These are phyloP conservation scores for Eutrema yunnanense DNA, from an alignment of 345 rosid species.

Conservation along the genomic window DNA sequence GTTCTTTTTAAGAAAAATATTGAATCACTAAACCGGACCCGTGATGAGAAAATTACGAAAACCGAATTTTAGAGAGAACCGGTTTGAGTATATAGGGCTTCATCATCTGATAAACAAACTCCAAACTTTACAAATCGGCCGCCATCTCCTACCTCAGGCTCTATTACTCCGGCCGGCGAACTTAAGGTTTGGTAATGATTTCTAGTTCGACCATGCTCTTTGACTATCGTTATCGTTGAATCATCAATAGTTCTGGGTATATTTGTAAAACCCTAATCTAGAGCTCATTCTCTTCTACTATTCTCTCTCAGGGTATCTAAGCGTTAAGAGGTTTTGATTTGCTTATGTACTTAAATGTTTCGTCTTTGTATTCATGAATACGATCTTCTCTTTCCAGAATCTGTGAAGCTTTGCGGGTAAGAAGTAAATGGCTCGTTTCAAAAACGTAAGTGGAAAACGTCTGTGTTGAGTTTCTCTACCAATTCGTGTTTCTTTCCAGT, in stretches of 20 bases:
- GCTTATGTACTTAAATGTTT: background rate
- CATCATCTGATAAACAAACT: background rate
- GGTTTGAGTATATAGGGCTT: slow-evolving; percentile 22
- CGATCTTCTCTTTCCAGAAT: slow-evolving; percentile 1
- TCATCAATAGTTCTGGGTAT: background rate
- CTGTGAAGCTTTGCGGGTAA: background rate
- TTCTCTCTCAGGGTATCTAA: background rate
- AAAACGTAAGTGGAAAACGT: slow-evolving; percentile 30
- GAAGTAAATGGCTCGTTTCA: slow-evolving; percentile 40
- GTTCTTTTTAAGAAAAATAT: background rate
- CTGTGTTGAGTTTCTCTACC: background rate
- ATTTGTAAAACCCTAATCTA: background rate
- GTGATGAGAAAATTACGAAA: background rate
- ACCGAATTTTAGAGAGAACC: slow-evolving; percentile 9
- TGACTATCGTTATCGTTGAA: background rate
- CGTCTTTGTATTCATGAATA: background rate
- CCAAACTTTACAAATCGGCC: slow-evolving; percentile 12
- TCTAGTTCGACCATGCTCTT: background rate
- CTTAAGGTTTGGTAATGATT: slow-evolving; percentile 12
- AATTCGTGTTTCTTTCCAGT: background rate
- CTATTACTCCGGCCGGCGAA: slow-evolving; percentile 12
- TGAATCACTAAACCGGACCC: background rate
- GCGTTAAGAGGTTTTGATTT: background rate
- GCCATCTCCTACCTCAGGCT: background rate
- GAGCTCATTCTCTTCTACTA: background rate